Base-by-base conservation (phyloP, 495 filamentous ascomycete species). In the Tetracladium marchalianum region DNA sequence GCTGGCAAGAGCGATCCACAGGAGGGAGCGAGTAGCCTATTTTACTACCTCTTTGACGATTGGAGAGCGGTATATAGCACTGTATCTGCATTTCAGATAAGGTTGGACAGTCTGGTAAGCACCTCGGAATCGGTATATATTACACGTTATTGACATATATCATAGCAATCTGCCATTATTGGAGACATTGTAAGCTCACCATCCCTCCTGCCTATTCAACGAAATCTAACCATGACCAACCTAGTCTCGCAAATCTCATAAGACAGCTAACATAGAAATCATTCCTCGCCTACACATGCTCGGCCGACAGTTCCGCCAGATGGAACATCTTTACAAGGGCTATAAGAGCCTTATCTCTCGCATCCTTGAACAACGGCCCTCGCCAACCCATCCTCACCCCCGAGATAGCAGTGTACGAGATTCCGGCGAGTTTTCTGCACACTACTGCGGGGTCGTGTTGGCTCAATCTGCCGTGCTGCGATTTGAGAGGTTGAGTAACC, bases 1-100 rank as follows among this genome's bases (percentile, higher is more conserved):
- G 37, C 47, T 19, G 35, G 49, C 24, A 52, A 63, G 22, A 55
- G 50, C 44, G 44, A 59, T 33, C 44, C 62, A 12, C 66, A 65
- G n/a, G 82, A 88, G 53, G 74, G 77, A 3, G 71, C 87, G 0
- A 86, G 85, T 49, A 63, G 89, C 24, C 68, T 94, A 11, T 86
- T 90, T 55, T 90, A 87, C 59, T 92, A 90, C 57, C 70, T 94
- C 5, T 93, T 92, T 53, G 87, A 94, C 53, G 86, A 92, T 60
- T 93, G 84, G 84, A 70, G 78, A 36, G 79, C 79, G 6, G 81
- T 73, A 48, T 85, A 82, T 55, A 66, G 68, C 17, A 66, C 86
- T 15, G 73, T 87, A 34, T 40, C 33, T 1, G 47, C 13, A 18
- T 59, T 84, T 50, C 75, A 72, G 7, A 63, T 66, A 6, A 59